phyloP scores from a whole-genome alignment of 2,329 filamentous ascomycete genomes.

The Colletotrichum sp. region DNA sequence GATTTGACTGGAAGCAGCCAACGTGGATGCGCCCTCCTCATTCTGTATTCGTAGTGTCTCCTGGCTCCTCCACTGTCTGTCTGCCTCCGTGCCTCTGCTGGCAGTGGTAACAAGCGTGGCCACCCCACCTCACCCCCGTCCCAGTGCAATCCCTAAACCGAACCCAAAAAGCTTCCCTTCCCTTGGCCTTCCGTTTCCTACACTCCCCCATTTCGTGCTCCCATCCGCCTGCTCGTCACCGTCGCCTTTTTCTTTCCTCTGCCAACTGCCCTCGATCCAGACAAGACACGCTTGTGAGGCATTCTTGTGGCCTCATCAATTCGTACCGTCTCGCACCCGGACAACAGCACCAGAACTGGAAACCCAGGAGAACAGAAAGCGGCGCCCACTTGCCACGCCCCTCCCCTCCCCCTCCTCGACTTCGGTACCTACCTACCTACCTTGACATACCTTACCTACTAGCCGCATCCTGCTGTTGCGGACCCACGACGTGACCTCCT shows the following conservation, averaged over 20 bases:
- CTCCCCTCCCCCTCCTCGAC: not conserved
- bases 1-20: conserved; percentile 20
- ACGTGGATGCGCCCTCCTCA: conserved; percentile 6
- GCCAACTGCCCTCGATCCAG: not conserved
- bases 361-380: conserved; percentile 1
- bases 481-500: conserved; percentile 8
- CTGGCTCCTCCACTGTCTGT: not conserved
- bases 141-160: conserved; percentile 17
- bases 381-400: not conserved
- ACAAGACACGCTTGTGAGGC: not conserved
- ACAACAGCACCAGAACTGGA: not conserved
- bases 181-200: conserved; percentile 16
- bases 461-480: not conserved
- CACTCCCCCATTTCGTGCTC: conserved; percentile 5
- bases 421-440: not conserved
- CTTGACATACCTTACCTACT: not conserved
- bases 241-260: not conserved
- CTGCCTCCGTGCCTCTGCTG: not conserved
- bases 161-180: conserved; percentile 23
- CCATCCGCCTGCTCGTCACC: not conserved
- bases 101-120: not conserved
- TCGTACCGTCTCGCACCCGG: not conserved
- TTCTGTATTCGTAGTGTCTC: not conserved
- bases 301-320: not conserved
- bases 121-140: conserved; percentile 8